phyloP scores from a whole-genome alignment of 2,329 filamentous ascomycete genomes.

The Esteya vermicola region DNA sequence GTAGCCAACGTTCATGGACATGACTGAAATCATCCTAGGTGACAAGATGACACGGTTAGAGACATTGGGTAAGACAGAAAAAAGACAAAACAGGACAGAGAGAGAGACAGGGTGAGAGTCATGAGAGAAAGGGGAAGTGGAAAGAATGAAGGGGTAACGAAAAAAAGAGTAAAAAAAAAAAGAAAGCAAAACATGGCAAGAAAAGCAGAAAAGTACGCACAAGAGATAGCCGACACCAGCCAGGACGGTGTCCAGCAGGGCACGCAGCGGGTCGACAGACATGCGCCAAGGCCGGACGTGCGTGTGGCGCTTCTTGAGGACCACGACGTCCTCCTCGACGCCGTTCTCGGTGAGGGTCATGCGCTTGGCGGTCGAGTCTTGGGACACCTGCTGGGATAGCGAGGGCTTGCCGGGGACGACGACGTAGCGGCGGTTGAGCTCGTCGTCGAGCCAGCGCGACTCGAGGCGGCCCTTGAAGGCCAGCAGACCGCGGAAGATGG shows the following conservation, averaged over 20 bases:
- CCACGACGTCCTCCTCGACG: constrained; percentile 63
- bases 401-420: constrained; percentile 51
- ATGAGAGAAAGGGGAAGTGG: too few relatives aligned
- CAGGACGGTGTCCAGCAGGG: constrained; percentile 54
- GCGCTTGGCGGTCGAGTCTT: constrained; percentile 47
- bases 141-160: too few relatives aligned
- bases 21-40: constrained; percentile 75
- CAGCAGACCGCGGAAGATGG: constrained; percentile 54
- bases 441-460: constrained; percentile 52
- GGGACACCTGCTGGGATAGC: constrained; percentile 42
- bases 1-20: constrained; percentile 72
- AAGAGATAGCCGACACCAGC: constrained; percentile 72
- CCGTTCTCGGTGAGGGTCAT: constrained; percentile 57
- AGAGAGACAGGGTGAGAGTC: too few relatives aligned
- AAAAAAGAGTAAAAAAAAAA: too few relatives aligned
- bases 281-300: constrained; percentile 61
- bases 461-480: constrained; percentile 55
- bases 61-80: too few relatives aligned
- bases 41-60: background rate
- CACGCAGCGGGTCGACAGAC: constrained; percentile 63
- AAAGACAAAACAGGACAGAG: background rate
- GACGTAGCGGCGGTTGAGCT: constrained; percentile 64
- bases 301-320: constrained; percentile 46
- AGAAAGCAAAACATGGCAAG: background rate
- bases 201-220: constrained; percentile 43